phyloP scores from a whole-genome alignment of 73 alveolate genomes.

The Paramecium pentaurelia region DNA sequence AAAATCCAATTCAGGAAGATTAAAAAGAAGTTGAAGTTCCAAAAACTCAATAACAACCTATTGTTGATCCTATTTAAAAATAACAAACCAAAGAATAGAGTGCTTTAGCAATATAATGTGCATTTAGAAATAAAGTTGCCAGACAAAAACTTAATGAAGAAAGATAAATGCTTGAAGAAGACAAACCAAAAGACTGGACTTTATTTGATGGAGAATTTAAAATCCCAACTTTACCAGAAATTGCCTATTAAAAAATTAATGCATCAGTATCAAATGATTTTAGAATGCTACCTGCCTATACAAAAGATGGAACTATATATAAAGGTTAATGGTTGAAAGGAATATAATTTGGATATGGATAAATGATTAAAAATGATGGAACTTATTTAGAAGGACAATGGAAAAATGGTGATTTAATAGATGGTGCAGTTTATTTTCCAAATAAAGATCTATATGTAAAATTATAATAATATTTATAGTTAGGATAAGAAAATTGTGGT shows the following conservation, averaged over 20 bases:
- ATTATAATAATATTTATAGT: neutral
- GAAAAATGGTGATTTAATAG: neutral
- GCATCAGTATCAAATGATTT: neutral
- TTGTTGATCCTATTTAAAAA: neutral
- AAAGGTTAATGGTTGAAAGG: neutral
- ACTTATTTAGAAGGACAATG: constrained; percentile 43
- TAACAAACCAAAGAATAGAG: neutral
- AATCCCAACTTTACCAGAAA: neutral
- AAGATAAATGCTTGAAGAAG: neutral
- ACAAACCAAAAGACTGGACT: neutral
- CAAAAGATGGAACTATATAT: neutral
- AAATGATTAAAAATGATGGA: neutral
- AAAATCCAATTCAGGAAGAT: too few species aligned
- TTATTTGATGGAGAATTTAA: neutral
- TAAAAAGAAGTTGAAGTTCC: too few species aligned
- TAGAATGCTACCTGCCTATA: constrained; percentile 11
- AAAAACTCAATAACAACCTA: neutral
- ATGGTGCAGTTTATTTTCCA: neutral
- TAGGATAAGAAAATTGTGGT: neutral
- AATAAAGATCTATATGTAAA: constrained; percentile 34
- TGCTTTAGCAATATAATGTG: neutral
- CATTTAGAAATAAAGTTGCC: neutral
- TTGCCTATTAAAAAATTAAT: neutral
- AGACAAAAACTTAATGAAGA: neutral
- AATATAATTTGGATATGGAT: neutral